Evolutionary conservation across 208 protist species (phyloP), one percentile per base, ranked within the genome.

Genomic region (Acanthamoeba lugdunensis): DNA sequence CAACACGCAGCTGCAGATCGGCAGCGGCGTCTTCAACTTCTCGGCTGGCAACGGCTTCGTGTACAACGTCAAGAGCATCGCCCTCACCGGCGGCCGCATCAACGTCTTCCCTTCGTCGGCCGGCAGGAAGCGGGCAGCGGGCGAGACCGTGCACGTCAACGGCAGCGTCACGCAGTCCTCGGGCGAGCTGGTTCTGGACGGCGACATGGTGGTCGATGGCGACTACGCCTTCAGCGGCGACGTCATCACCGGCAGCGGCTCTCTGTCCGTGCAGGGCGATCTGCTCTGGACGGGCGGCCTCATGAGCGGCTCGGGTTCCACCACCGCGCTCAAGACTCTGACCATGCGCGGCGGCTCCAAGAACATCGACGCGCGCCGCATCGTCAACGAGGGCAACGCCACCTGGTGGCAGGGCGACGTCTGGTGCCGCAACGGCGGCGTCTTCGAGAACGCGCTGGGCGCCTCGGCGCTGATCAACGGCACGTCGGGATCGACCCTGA

Each of bases 381-480:
- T 92, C 14, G 14, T 92, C 69, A 81, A 81, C 65, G 18, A 92
- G 65, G 87, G 87, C 45, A 56, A 92, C 61, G 63, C n/a, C 23
- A 79, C 61, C 41, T 92, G 87, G 87, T 58, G 48, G 65, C 28
- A 54, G 45, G 87, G 87, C 69, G 87, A 92, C 87, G 18, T 92
- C 45, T 63, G 8, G 37, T 69, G 33, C 48, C 25, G 48, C 63
- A 92, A 77, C 63, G 65, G 87, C 65, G 87, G 65, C 30, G n/a
- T 45, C 61, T 63, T 79, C 48, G 48, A 81, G 14, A 92, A 81
- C 87, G 45, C 63, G 25, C 25, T 58, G 25, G 69, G 87, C 28
- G 87, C 65, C 41, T 58, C 30, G 21, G 8, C 45, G 48, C n/a
- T 61, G 16, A 75, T 92, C 63, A 75, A 45, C 25, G 65, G 45